These are phyloP conservation scores for Pythium chondricola DNA, from an alignment of 352 stramenopile genomes.

Conservation along the genomic window DNA sequence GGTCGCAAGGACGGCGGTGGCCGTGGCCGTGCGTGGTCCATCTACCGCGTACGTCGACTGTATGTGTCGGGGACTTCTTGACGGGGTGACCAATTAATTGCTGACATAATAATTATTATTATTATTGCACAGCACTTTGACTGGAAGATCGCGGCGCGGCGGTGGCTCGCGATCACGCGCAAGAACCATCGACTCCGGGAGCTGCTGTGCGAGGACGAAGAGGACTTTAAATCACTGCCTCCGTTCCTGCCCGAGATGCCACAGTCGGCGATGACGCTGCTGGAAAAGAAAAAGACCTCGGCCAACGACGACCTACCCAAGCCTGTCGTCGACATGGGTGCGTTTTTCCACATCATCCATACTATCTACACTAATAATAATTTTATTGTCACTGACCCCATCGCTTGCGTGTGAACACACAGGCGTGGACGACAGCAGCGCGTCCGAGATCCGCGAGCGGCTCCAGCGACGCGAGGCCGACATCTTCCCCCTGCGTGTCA, in stretches of 20 bases:
- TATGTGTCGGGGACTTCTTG: too few species aligned
- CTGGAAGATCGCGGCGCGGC: constrained; percentile 43
- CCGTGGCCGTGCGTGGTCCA: constrained; percentile 50
- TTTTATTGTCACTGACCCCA: too few species aligned
- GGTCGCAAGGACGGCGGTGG: constrained; percentile 34
- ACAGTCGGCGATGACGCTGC: constrained; percentile 13
- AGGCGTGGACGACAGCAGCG: constrained; percentile 32
- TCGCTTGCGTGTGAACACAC: too few species aligned
- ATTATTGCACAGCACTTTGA: too few species aligned
- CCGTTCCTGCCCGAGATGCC: constrained; percentile 20
- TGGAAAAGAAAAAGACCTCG: constrained; percentile 8
- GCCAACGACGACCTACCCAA: too few species aligned
- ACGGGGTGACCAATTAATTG: too few species aligned
- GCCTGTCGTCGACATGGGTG: too few species aligned
- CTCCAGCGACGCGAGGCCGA: constrained; percentile 46
- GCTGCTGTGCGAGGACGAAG: constrained; percentile 42
- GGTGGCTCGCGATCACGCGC: constrained; percentile 59
- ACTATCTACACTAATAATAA: too few species aligned
- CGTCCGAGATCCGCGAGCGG: constrained; percentile 27
- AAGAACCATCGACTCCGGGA: constrained; percentile 43
- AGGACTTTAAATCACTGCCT: constrained; percentile 59
- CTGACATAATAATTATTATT: too few species aligned
- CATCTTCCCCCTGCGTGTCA: constrained; percentile 48
- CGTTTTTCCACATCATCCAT: too few species aligned
- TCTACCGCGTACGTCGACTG: constrained; percentile 67